Conservation (phyloP, 768 basidiomycete species). For the Phylloporus arenicola region DNA sequence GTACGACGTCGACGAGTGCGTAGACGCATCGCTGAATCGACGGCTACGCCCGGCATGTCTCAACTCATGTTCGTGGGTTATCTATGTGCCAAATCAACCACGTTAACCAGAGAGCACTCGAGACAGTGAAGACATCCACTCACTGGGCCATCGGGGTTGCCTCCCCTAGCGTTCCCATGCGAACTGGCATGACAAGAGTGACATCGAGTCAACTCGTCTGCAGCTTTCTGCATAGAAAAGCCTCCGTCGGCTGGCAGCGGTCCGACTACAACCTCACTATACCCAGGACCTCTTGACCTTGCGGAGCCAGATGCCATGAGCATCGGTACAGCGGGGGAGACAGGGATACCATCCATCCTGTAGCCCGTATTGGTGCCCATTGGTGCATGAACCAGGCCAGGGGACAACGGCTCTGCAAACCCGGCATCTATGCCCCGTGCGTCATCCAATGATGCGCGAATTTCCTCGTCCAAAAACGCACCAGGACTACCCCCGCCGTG, state of each 20-base stretch:
- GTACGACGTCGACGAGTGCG: constrained; percentile 14
- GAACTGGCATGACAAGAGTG: neutral
- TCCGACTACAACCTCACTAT: constrained; percentile 2
- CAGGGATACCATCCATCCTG: constrained; percentile 2
- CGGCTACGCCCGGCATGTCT: constrained; percentile 2
- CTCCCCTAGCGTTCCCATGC: neutral
- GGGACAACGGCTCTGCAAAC: neutral
- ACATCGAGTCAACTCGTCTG: neutral
- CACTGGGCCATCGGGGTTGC: constrained; percentile 2
- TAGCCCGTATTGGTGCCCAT: neutral
- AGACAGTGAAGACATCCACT: neutral
- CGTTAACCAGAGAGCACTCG: neutral
- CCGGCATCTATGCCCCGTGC: neutral
- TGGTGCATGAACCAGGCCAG: neutral
- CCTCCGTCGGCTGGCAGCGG: neutral
- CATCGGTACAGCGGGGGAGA: constrained; percentile 7
- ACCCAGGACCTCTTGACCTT: neutral
- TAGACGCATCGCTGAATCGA: constrained; percentile 19
- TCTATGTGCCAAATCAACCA: neutral
- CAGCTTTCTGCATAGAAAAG: neutral
- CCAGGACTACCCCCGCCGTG: neutral
- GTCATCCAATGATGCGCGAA: constrained; percentile 17
- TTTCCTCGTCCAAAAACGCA: constrained; percentile 17
- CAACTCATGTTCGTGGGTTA: constrained; percentile 1
- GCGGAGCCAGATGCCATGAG: neutral